phyloP scores from a whole-genome alignment of 108 stramenopile genomes.

The Cyclotella baltica region DNA sequence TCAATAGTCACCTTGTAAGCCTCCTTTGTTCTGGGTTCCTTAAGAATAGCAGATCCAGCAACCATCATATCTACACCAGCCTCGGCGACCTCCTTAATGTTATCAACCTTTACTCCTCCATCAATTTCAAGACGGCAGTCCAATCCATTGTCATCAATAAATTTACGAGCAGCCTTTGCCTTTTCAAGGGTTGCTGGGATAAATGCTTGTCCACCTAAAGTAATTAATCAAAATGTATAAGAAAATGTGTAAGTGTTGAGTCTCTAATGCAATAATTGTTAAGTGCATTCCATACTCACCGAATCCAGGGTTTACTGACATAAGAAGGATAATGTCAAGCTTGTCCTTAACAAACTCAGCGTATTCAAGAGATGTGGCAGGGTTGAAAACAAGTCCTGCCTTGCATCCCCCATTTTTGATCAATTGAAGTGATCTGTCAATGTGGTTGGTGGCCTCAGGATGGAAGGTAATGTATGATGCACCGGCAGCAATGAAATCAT shows the following conservation, averaged over 20 bases:
- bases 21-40: slow-evolving; percentile 95
- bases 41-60: slow-evolving; percentile 96
- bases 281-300: too few species aligned
- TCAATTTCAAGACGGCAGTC: slow-evolving; percentile 98
- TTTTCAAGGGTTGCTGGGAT: slow-evolving; percentile 93
- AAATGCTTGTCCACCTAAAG: slow-evolving; percentile 97
- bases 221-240: too few species aligned
- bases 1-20: slow-evolving; percentile 97
- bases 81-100: slow-evolving; percentile 96
- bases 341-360: slow-evolving; percentile 96
- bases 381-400: slow-evolving; percentile 98
- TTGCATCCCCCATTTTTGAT: slow-evolving; percentile 97
- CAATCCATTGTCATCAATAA: slow-evolving; percentile 95
- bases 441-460: slow-evolving; percentile 96
- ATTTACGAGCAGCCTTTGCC: slow-evolving; percentile 93
- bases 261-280: too few species aligned
- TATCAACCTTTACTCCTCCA: slow-evolving; percentile 93
- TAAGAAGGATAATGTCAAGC: slow-evolving; percentile 97
- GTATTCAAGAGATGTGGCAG: slow-evolving; percentile 91
- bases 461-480: slow-evolving; percentile 99
- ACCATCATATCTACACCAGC: slow-evolving; percentile 99
- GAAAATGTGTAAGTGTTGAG: too few species aligned
- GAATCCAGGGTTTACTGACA: slow-evolving; percentile 99
- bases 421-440: slow-evolving; percentile 95
- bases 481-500: slow-evolving; percentile 95